These are phyloP conservation scores for Vanilla planifolia DNA, from an alignment of 106 monocot species.

Conservation along the genomic window DNA sequence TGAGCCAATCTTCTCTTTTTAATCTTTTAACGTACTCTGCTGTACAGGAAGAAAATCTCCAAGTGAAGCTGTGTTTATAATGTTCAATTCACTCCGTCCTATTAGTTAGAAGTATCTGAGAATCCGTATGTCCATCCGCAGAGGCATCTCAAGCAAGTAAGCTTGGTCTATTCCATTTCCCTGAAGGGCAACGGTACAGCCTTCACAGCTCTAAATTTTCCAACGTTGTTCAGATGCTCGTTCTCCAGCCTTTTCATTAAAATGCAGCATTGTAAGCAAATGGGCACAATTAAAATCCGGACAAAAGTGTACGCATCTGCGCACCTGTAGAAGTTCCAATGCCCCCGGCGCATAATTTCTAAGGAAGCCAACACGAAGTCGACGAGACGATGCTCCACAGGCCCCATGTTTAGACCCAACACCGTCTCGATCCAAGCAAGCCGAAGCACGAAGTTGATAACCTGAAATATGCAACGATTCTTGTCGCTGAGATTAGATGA, in stretches of 20 bases:
- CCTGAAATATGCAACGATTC: constrained; percentile 38
- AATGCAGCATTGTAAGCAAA: too few species aligned
- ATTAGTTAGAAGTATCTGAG: too few species aligned
- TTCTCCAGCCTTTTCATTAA: not conserved
- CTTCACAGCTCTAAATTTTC: constrained; percentile 8
- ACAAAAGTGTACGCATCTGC: not conserved
- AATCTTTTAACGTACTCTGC: too few species aligned
- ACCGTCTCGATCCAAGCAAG: constrained; percentile 87
- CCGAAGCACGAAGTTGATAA: constrained; percentile 73
- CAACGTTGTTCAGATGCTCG: constrained; percentile 10
- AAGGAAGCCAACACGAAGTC: constrained; percentile 78
- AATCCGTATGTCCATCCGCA: too few species aligned
- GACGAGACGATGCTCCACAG: constrained; percentile 51
- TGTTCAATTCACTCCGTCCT: too few species aligned
- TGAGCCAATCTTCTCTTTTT: too few species aligned
- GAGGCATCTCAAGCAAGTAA: too few species aligned
- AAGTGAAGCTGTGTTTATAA: too few species aligned
- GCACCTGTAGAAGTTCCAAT: constrained; percentile 98
- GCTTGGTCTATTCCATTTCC: constrained; percentile 1
- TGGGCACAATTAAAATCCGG: too few species aligned
- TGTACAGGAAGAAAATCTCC: too few species aligned
- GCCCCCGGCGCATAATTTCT: constrained; percentile 82
- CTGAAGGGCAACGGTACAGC: constrained; percentile 5
- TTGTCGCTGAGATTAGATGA: too few species aligned
- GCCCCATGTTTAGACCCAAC: constrained; percentile 36